Evolutionary conservation across 1,284 basidiomycete genomes (phyloP).

Genomic region (Ustilago crameri): DNA sequence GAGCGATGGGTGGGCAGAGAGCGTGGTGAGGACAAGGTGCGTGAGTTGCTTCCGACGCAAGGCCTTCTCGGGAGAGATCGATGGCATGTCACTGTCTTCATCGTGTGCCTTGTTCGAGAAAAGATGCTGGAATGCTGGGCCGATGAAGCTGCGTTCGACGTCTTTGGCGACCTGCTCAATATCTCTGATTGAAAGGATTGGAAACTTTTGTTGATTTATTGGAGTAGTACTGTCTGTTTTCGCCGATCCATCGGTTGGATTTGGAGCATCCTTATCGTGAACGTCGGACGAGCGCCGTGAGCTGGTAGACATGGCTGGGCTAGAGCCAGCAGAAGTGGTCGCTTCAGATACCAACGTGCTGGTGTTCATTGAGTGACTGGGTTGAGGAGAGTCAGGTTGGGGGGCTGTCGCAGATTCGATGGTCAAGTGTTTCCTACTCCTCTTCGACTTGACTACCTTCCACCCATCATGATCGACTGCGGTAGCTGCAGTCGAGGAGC

Average conservation of each 20-base stretch:
- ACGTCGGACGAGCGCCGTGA: background rate
- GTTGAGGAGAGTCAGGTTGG: slow-evolving; percentile 5
- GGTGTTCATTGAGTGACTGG: background rate
- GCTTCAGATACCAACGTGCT: background rate
- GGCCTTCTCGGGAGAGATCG: background rate
- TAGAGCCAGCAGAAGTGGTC: background rate
- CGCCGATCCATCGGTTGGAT: too few species aligned
- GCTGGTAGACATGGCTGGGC: slow-evolving; percentile 2
- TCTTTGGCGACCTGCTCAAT: slow-evolving; percentile 63
- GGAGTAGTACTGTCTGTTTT: background rate
- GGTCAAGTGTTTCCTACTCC: slow-evolving; percentile 12
- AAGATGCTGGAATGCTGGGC: slow-evolving; percentile 35
- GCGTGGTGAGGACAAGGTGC: slow-evolving; percentile 73
- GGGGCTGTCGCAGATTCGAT: background rate
- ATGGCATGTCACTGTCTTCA: background rate
- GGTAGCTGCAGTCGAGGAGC: too few species aligned
- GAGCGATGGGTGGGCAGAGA: slow-evolving; percentile 78
- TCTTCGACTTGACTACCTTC: slow-evolving; percentile 42
- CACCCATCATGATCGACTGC: slow-evolving; percentile 18
- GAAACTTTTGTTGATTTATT: background rate
- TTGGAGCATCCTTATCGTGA: too few species aligned
- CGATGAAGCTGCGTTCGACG: slow-evolving; percentile 62
- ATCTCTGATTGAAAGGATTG: slow-evolving; percentile 42
- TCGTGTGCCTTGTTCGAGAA: background rate
- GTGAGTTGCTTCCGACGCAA: slow-evolving; percentile 49